phyloP scores from a whole-genome alignment of 306 rosid species.

The Dryas octopetala region DNA sequence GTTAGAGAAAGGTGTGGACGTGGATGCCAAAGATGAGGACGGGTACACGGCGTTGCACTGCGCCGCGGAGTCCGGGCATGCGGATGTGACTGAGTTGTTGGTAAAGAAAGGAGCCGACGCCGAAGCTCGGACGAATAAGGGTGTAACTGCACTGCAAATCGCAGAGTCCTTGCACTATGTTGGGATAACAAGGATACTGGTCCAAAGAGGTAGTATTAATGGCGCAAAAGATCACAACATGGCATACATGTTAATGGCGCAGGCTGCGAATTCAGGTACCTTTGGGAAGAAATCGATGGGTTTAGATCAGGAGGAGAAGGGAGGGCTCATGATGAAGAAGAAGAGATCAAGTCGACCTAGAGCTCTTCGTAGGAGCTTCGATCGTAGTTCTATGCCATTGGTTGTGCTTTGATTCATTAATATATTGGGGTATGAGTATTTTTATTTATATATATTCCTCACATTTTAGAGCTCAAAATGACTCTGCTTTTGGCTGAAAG shows the following conservation, averaged over 20 bases:
- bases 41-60: slow-evolving; percentile 86
- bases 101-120: slow-evolving; percentile 74
- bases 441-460: not conserved
- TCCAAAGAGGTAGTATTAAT: slow-evolving; percentile 38
- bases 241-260: not conserved
- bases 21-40: slow-evolving; percentile 67
- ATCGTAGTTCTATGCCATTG: slow-evolving; percentile 36
- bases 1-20: slow-evolving; percentile 61
- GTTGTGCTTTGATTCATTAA: slow-evolving; percentile 34
- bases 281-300: slow-evolving; percentile 26
- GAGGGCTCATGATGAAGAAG: slow-evolving; percentile 15
- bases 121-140: slow-evolving; percentile 67
- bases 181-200: slow-evolving; percentile 68
- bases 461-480: not conserved
- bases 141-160: slow-evolving; percentile 62
- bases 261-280: not conserved
- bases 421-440: not conserved
- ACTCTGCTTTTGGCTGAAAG: not conserved
- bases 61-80: slow-evolving; percentile 67
- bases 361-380: slow-evolving; percentile 38
- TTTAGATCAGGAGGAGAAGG: slow-evolving; percentile 9
- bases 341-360: slow-evolving; percentile 34
- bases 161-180: slow-evolving; percentile 62
- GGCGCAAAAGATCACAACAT: slow-evolving; percentile 21
- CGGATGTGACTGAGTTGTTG: slow-evolving; percentile 56